These are phyloP conservation scores for Boletus speciosus DNA, from an alignment of 768 basidiomycete species.

Conservation along the genomic window DNA sequence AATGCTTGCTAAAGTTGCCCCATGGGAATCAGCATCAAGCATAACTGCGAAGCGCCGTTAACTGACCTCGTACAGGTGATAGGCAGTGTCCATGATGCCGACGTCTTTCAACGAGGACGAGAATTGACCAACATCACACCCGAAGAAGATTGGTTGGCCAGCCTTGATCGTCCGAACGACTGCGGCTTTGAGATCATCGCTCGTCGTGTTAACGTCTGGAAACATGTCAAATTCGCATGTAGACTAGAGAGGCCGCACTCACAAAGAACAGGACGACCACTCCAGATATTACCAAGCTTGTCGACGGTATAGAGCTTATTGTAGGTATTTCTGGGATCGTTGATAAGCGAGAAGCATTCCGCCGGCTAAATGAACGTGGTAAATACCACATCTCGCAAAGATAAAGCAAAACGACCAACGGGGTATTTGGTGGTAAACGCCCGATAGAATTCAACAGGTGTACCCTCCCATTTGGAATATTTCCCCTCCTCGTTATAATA, in stretches of 20 bases:
- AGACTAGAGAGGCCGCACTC: constrained; percentile 22
- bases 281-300: constrained; percentile 90
- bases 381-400: background rate
- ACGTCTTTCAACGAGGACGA: constrained; percentile 50
- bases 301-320: constrained; percentile 86
- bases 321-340: constrained; percentile 88
- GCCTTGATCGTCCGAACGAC: constrained; percentile 86
- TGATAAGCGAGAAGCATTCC: constrained; percentile 88
- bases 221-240: background rate
- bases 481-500: constrained; percentile 82
- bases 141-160: constrained; percentile 90
- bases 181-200: constrained; percentile 73
- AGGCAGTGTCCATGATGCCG: constrained; percentile 84
- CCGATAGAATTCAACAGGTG: constrained; percentile 76
- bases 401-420: constrained; percentile 34
- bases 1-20: constrained; percentile 61
- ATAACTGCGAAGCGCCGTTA: background rate
- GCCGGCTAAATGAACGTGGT: constrained; percentile 40
- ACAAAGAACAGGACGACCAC: constrained; percentile 83
- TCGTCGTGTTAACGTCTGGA: constrained; percentile 85
- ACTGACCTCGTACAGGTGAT: constrained; percentile 77
- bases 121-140: constrained; percentile 92
- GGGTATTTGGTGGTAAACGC: constrained; percentile 55
- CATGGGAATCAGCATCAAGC: constrained; percentile 2
- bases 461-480: constrained; percentile 71